These are phyloP conservation scores for Penicillium vulpinum DNA, from an alignment of 2,329 filamentous ascomycete species.

Conservation along the genomic window DNA sequence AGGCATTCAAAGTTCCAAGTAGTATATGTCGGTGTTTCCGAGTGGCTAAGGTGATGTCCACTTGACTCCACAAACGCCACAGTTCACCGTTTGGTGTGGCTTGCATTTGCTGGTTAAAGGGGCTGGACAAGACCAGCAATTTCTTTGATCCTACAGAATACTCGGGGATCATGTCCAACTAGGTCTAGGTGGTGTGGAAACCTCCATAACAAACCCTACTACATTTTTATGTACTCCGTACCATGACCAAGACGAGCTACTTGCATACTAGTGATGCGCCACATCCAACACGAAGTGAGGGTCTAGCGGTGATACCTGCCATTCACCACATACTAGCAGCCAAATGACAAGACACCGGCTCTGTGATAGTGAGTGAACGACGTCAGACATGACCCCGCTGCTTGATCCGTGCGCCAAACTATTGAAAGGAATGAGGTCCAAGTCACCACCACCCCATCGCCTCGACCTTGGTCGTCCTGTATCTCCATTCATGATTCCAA, in stretches of 20 bases:
- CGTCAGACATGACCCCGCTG: constrained; percentile 4
- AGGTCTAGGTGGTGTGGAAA: neutral
- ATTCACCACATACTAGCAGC: neutral
- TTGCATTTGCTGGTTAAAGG: constrained; percentile 8
- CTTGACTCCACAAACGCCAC: constrained; percentile 18
- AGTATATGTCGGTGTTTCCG: constrained; percentile 19
- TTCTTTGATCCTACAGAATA: constrained; percentile 7
- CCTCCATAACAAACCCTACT: neutral
- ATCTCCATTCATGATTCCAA: neutral
- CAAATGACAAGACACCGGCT: neutral
- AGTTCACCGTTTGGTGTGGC: constrained; percentile 24
- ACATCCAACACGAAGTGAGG: neutral
- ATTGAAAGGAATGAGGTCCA: constrained; percentile 15
- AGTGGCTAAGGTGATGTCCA: constrained; percentile 10
- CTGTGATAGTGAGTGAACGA: neutral
- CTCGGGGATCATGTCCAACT: neutral
- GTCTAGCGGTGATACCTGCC: constrained; percentile 10
- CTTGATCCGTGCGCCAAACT: constrained; percentile 27
- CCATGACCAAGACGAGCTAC: neutral
- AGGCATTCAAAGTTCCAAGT: neutral
- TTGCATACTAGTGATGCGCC: constrained; percentile 4
- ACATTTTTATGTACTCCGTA: neutral
- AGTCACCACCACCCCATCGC: neutral
- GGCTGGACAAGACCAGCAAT: constrained; percentile 2
- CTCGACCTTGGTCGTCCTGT: neutral